Evolutionary conservation across 305 asterid genomes (phyloP).

Genomic region (Fraxinus nigra): DNA sequence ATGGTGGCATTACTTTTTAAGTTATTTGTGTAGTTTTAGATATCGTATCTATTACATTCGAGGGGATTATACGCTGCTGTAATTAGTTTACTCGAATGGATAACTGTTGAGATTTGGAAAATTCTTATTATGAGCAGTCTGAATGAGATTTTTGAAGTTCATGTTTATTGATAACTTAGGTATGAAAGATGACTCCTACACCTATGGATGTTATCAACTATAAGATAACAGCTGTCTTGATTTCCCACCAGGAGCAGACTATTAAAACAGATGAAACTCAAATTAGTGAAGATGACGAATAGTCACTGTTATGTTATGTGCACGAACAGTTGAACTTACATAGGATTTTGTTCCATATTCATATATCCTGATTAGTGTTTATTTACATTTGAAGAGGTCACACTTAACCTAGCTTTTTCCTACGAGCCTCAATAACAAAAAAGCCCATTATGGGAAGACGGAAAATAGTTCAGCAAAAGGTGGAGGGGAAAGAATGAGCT

Average conservation of each 20-base stretch:
- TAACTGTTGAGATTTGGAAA: conserved; percentile 5
- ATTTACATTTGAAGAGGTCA: background rate
- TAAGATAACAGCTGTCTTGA: background rate
- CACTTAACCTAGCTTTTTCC: background rate
- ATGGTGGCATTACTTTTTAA: background rate
- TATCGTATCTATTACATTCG: background rate
- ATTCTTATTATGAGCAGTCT: background rate
- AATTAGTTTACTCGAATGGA: background rate
- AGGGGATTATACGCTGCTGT: background rate
- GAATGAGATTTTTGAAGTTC: background rate
- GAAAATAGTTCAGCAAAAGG: background rate
- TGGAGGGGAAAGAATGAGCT: conserved; percentile 4
- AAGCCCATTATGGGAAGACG: background rate
- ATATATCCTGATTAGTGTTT: background rate
- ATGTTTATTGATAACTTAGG: background rate
- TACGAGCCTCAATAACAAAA: background rate
- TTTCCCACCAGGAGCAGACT: background rate
- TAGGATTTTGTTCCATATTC: background rate
- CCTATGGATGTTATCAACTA: background rate
- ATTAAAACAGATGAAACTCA: background rate
- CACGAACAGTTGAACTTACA: background rate
- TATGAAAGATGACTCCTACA: background rate
- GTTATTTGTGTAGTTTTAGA: background rate
- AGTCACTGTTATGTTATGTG: background rate
- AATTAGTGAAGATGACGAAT: background rate